Conservation (phyloP, 176 grass and related monocot genomes). For the Oryza longistaminata region DNA sequence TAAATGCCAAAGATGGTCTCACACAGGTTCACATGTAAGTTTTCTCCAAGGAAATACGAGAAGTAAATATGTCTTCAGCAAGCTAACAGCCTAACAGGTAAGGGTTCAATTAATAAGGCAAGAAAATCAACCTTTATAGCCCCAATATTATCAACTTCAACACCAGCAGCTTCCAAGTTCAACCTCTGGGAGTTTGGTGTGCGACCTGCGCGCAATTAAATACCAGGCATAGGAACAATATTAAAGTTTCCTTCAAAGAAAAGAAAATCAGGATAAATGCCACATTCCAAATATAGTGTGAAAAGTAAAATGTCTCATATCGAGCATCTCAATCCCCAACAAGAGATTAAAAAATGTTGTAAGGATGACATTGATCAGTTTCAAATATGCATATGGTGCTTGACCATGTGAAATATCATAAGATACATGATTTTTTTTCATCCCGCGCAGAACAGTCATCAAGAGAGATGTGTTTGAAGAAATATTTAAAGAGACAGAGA, state of each 20-base stretch:
- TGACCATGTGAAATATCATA: background rate
- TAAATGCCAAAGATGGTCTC: background rate
- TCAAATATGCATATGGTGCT: background rate
- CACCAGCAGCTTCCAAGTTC: conserved; percentile 80
- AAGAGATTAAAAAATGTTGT: background rate
- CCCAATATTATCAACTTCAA: conserved; percentile 71
- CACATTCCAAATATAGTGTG: background rate
- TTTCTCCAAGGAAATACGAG: conserved; percentile 13
- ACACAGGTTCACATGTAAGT: background rate
- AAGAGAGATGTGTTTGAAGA: background rate
- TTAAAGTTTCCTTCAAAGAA: conserved; percentile 7
- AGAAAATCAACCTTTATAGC: conserved; percentile 75
- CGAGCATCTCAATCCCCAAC: background rate
- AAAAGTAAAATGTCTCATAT: background rate
- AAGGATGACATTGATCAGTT: background rate
- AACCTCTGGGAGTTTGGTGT: conserved; percentile 75
- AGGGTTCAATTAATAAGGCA: conserved; percentile 8
- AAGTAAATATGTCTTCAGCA: background rate
- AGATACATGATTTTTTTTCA: background rate
- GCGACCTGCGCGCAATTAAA: conserved; percentile 58
- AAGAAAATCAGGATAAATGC: background rate
- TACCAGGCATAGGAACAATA: conserved; percentile 27
- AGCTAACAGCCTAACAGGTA: background rate
- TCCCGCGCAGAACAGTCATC: background rate
- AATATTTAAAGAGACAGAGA: background rate